A percentile compares a stretch with the other conserved stretches of the same genome.
These are phyloP conservation scores for Penicillium hordei DNA, from an alignment of 2,329 filamentous ascomycete species.

Conservation along the genomic window DNA sequence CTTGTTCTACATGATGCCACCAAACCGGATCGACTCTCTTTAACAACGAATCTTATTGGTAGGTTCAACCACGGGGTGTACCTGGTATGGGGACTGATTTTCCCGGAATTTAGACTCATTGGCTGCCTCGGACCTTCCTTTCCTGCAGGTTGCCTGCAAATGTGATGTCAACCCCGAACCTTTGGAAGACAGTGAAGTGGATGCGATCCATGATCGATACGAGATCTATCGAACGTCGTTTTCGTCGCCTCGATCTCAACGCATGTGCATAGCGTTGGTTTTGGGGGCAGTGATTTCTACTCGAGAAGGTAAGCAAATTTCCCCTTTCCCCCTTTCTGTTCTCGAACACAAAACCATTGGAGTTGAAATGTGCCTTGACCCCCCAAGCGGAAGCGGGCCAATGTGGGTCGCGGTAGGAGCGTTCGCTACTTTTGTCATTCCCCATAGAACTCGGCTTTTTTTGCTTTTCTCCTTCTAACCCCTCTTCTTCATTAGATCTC, in stretches of 20 bases:
- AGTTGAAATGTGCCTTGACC: slow-evolving; percentile 20
- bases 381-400: slow-evolving; percentile 20
- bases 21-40: slow-evolving; percentile 70
- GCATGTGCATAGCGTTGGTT: slow-evolving; percentile 73
- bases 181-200: slow-evolving; percentile 64
- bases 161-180: slow-evolving; percentile 69
- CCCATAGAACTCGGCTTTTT: slow-evolving; percentile 15
- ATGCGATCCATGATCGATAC: slow-evolving; percentile 69
- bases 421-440: slow-evolving; percentile 28
- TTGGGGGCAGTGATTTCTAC: slow-evolving; percentile 68
- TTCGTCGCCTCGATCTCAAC: slow-evolving; percentile 68
- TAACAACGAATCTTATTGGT: slow-evolving; percentile 77
- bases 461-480: slow-evolving; percentile 8
- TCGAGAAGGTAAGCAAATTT: slow-evolving; percentile 62
- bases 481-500: background rate
- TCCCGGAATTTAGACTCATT: slow-evolving; percentile 61
- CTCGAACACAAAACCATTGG: slow-evolving; percentile 1
- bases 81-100: background rate
- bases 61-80: slow-evolving; percentile 40
- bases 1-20: slow-evolving; percentile 86
- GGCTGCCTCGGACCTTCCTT: slow-evolving; percentile 69
- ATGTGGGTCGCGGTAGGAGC: slow-evolving; percentile 32
- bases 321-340: background rate
- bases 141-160: slow-evolving; percentile 83
- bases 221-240: slow-evolving; percentile 72